phyloP scores from a whole-genome alignment of 306 rosid species.

The Cucurbita maxima region DNA sequence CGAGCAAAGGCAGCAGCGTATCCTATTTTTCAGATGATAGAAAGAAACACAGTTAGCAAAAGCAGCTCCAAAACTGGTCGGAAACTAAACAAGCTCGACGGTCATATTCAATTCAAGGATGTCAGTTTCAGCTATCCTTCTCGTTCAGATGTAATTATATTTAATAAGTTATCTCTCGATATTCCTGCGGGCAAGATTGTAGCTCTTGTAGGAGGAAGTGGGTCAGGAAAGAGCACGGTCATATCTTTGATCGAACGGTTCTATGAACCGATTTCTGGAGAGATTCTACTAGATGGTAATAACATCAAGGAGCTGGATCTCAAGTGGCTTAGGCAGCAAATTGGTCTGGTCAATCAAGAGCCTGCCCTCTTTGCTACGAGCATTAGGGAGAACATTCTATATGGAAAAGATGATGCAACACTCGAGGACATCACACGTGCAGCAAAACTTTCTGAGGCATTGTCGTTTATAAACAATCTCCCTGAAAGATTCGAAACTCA shows the following conservation, averaged over 20 bases:
- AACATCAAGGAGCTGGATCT: slow-evolving; percentile 56
- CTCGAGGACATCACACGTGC: slow-evolving; percentile 68
- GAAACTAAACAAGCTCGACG: slow-evolving; percentile 50
- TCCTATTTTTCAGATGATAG: slow-evolving; percentile 93
- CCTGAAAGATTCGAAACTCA: slow-evolving; percentile 89
- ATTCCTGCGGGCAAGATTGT: slow-evolving; percentile 80
- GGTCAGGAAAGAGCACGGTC: slow-evolving; percentile 89
- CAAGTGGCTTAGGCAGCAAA: slow-evolving; percentile 78
- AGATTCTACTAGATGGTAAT: slow-evolving; percentile 44
- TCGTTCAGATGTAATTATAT: slow-evolving; percentile 54
- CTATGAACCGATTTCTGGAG: slow-evolving; percentile 76
- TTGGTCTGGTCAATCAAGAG: slow-evolving; percentile 88
- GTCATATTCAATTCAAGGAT: slow-evolving; percentile 62
- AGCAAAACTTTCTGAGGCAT: slow-evolving; percentile 79
- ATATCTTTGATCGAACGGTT: slow-evolving; percentile 86
- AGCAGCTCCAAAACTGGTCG: slow-evolving; percentile 36
- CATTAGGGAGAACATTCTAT: slow-evolving; percentile 75
- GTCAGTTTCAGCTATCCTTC: slow-evolving; percentile 79
- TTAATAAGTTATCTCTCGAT: slow-evolving; percentile 51
- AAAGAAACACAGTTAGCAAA: slow-evolving; percentile 56
- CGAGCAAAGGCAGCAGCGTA: slow-evolving; percentile 88
- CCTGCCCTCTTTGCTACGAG: slow-evolving; percentile 92
- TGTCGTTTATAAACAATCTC: slow-evolving; percentile 70
- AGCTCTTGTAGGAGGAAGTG: slow-evolving; percentile 94
- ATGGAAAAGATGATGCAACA: slow-evolving; percentile 84